A percentile compares a stretch with the other conserved stretches of the same genome.
phyloP scores from a whole-genome alignment of 208 protist genomes.

The Ichthyophonus hoferi region DNA sequence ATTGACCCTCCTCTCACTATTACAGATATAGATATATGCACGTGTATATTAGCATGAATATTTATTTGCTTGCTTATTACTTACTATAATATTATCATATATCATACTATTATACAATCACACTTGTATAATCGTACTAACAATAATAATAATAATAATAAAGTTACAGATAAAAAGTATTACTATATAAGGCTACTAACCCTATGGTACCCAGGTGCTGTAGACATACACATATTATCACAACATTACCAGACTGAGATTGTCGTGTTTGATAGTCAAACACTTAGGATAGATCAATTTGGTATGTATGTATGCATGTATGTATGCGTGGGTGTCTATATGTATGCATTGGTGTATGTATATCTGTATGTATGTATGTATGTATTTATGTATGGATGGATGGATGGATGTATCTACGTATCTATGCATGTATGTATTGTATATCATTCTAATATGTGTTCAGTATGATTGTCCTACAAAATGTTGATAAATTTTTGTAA shows the following conservation, averaged over 20 bases:
- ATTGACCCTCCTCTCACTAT: no score
- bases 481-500: no score
- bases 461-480: no score
- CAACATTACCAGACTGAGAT: slow-evolving; percentile 45
- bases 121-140: no score
- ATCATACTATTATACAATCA: no score
- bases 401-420: not conserved
- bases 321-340: not conserved
- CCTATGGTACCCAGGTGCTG: slow-evolving; percentile 24
- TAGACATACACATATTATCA: slow-evolving; percentile 38
- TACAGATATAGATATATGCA: no score
- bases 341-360: not conserved
- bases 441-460: no score
- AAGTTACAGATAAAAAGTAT: no score
- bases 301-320: slow-evolving; percentile 17
- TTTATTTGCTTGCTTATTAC: no score
- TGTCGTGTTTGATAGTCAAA: slow-evolving; percentile 28
- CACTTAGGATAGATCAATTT: slow-evolving; percentile 37
- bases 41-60: not conserved
- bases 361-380: not conserved
- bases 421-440: not conserved
- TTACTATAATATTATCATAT: no score
- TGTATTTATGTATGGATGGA: not conserved
- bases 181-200: no score
- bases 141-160: no score